Percentiles rank a stretch among this genome's conserved stretches.
These are phyloP conservation scores for Solanum aculeatissimum DNA, from an alignment of 305 asterid genomes.

Conservation along the genomic window DNA sequence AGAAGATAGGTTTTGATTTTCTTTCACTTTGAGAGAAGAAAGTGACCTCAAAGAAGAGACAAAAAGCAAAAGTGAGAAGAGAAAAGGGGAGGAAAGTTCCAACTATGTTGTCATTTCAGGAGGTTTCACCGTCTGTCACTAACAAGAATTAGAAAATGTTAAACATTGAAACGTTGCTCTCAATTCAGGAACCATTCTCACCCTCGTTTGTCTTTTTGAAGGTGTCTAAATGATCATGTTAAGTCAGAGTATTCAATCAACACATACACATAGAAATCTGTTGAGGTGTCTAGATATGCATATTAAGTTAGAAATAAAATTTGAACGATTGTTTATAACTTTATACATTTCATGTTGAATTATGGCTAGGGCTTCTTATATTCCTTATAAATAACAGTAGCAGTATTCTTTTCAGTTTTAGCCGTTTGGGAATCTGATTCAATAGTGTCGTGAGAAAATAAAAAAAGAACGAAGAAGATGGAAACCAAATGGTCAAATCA, in stretches of 20 bases:
- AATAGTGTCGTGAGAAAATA: not conserved
- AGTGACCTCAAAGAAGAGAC: not conserved
- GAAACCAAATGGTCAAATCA: not conserved
- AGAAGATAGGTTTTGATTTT: not conserved
- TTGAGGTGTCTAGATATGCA: not conserved
- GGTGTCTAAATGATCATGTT: no score
- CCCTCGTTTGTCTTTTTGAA: no score
- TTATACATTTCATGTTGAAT: not conserved
- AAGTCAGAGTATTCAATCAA: not conserved
- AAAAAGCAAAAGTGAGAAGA: not conserved
- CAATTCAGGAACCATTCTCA: not conserved
- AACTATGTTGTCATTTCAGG: not conserved
- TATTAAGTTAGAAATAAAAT: no score
- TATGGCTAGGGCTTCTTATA: not conserved
- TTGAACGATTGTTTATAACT: not conserved
- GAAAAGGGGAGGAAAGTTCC: not conserved
- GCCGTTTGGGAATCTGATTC: not conserved
- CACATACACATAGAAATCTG: fast-evolving
- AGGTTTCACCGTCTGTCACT: not conserved
- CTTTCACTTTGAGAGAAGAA: not conserved
- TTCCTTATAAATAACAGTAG: not conserved
- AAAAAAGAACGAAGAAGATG: not conserved
- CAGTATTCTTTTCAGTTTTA: not conserved
- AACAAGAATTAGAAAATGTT: not conserved
- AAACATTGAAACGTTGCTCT: not conserved